Percentiles rank a stretch among this genome's conserved stretches.
Evolutionary conservation across 2,329 filamentous ascomycete genomes (phyloP).

Genomic region (Aspergillus thermomutatus): DNA sequence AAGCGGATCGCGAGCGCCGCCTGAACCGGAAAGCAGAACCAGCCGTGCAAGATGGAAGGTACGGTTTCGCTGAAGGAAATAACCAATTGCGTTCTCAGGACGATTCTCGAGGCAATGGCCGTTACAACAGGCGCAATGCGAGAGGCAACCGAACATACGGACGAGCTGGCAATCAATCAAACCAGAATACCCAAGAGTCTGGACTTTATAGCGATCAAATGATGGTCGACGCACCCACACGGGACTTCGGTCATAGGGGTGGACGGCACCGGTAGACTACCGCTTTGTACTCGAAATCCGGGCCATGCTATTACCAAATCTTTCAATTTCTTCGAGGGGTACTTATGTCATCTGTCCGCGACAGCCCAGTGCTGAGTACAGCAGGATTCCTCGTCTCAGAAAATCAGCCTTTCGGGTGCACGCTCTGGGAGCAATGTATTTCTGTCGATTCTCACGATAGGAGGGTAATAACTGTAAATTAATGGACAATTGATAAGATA

Average conservation of each 20-base stretch:
- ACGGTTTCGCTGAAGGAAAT: constrained; percentile 32
- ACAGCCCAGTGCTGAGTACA: neutral
- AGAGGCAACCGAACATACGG: constrained; percentile 11
- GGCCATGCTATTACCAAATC: neutral
- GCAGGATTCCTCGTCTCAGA: neutral
- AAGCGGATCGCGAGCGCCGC: constrained; percentile 39
- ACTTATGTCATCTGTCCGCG: neutral
- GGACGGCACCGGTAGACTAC: constrained; percentile 15
- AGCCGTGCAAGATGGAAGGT: constrained; percentile 37
- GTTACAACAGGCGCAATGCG: constrained; percentile 10
- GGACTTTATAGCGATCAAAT: constrained; percentile 41
- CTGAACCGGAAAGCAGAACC: constrained; percentile 33
- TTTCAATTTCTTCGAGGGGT: neutral
- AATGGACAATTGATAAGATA: constrained; percentile 1
- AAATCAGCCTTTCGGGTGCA: neutral
- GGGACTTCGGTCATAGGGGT: constrained; percentile 18
- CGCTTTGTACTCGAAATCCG: neutral
- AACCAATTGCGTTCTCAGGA: constrained; percentile 8
- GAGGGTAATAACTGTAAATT: neutral
- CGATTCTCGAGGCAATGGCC: constrained; percentile 7
- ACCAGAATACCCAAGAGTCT: constrained; percentile 14
- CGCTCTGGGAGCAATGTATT: neutral
- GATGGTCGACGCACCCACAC: constrained; percentile 36
- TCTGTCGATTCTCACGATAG: neutral
- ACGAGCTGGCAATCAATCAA: constrained; percentile 7